phyloP scores from a whole-genome alignment of 768 basidiomycete species.

The Trametes maxima region DNA sequence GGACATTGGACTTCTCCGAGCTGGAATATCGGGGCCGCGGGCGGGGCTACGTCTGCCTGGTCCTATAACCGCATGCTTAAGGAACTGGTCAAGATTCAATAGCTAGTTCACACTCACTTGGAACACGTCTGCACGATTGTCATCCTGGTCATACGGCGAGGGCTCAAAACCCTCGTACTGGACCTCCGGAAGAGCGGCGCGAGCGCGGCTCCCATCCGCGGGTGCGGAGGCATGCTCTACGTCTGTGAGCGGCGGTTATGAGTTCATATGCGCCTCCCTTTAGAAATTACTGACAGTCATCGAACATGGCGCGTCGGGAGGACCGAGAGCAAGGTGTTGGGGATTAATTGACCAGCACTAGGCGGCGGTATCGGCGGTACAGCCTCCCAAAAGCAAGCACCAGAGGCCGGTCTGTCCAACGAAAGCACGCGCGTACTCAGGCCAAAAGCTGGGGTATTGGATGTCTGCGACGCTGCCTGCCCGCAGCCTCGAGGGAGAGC shows the following conservation, averaged over 20 bases:
- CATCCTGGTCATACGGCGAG: constrained; percentile 57
- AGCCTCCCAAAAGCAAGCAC: no score
- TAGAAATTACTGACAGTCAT: background rate
- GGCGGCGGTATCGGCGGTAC: no score
- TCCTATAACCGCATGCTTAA: background rate
- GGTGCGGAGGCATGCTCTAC: constrained; percentile 81
- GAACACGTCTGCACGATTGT: constrained; percentile 46
- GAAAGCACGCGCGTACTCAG: background rate
- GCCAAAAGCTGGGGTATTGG: background rate
- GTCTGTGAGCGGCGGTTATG: constrained; percentile 48
- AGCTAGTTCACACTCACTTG: constrained; percentile 22
- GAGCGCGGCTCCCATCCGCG: constrained; percentile 36
- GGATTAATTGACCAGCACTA: no score
- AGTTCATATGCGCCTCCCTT: background rate
- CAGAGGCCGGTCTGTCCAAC: no score
- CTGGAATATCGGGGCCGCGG: constrained; percentile 68
- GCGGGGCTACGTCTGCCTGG: constrained; percentile 34
- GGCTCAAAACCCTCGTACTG: constrained; percentile 91
- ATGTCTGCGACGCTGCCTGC: background rate
- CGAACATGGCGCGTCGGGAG: constrained; percentile 4
- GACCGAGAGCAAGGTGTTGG: no score
- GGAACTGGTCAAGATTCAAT: background rate
- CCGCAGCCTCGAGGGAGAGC: constrained; percentile 4
- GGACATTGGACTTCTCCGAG: constrained; percentile 89
- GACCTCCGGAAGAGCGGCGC: constrained; percentile 54